Conservation (phyloP, 2,329 filamentous ascomycete genomes). For the Penicillium sp. region DNA sequence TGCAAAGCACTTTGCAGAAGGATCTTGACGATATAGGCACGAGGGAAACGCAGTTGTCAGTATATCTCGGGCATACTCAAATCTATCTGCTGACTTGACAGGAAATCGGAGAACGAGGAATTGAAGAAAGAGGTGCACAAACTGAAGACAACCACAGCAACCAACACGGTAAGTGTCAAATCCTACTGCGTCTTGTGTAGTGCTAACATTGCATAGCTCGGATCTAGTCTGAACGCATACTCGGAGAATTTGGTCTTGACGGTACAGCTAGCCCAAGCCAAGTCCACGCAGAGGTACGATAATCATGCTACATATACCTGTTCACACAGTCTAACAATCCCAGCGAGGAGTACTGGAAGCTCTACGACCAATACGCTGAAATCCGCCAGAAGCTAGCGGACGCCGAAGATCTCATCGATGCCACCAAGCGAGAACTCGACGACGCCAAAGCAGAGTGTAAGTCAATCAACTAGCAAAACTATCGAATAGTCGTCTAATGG, state of each 20-base stretch:
- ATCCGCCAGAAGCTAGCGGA: slow-evolving; percentile 36
- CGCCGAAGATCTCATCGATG: slow-evolving; percentile 33
- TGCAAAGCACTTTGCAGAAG: slow-evolving; percentile 38
- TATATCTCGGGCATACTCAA: slow-evolving; percentile 16
- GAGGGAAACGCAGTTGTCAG: slow-evolving; percentile 38
- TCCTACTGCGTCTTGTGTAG: slow-evolving; percentile 18
- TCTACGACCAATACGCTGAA: slow-evolving; percentile 37
- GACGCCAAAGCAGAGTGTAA: slow-evolving; percentile 35
- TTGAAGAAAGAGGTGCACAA: slow-evolving; percentile 34
- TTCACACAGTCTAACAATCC: slow-evolving; percentile 15
- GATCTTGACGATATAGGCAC: slow-evolving; percentile 40
- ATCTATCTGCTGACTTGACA: slow-evolving; percentile 18
- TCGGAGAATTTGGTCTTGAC: slow-evolving; percentile 31
- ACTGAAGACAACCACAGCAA: slow-evolving; percentile 19
- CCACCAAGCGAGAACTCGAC: slow-evolving; percentile 32
- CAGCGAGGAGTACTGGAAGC: slow-evolving; percentile 39
- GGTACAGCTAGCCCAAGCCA: slow-evolving; percentile 30
- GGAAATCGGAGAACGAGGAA: slow-evolving; percentile 40
- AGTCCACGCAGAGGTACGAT: slow-evolving; percentile 34
- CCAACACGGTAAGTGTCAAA: slow-evolving; percentile 7
- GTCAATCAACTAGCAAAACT: slow-evolving; percentile 13
- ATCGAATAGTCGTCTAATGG: slow-evolving; percentile 20
- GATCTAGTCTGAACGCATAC: slow-evolving; percentile 27
- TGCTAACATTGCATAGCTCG: slow-evolving; percentile 21
- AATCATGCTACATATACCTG: neutral